Conservation (phyloP, 306 rosid species). For the Lagenaria siceraria region DNA sequence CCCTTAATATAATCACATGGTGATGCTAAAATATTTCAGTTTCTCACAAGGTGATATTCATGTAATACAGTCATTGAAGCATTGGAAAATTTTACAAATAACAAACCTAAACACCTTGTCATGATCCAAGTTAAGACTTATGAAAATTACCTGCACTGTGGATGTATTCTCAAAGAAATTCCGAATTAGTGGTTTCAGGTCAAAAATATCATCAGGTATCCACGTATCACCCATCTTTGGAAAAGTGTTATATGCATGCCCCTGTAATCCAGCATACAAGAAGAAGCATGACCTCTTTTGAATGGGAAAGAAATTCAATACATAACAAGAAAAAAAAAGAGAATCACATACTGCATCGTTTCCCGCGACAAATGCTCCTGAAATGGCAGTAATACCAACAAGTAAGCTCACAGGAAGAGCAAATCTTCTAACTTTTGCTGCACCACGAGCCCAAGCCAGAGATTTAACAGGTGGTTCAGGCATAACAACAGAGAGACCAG, state of each 20-base stretch:
- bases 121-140: neutral
- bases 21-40: neutral
- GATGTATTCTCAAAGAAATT: slow-evolving; percentile 87
- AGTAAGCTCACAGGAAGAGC: slow-evolving; percentile 66
- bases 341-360: slow-evolving; percentile 67
- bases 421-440: slow-evolving; percentile 69
- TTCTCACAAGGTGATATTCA: neutral
- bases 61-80: neutral
- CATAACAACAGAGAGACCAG: slow-evolving; percentile 80
- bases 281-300: slow-evolving; percentile 1
- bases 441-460: slow-evolving; percentile 67
- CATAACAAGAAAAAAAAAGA: neutral
- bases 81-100: neutral
- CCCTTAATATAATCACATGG: neutral
- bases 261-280: slow-evolving; percentile 33
- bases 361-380: slow-evolving; percentile 95
- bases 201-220: slow-evolving; percentile 61
- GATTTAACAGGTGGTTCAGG: slow-evolving; percentile 90
- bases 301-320: slow-evolving; percentile 1
- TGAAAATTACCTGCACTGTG: slow-evolving; percentile 50
- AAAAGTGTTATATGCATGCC: slow-evolving; percentile 76
- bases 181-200: slow-evolving; percentile 66
- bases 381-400: slow-evolving; percentile 71
- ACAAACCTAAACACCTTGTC: neutral
- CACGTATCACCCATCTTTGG: slow-evolving; percentile 86